phyloP scores from a whole-genome alignment of 768 basidiomycete species.

The Austroboletus festivus region DNA sequence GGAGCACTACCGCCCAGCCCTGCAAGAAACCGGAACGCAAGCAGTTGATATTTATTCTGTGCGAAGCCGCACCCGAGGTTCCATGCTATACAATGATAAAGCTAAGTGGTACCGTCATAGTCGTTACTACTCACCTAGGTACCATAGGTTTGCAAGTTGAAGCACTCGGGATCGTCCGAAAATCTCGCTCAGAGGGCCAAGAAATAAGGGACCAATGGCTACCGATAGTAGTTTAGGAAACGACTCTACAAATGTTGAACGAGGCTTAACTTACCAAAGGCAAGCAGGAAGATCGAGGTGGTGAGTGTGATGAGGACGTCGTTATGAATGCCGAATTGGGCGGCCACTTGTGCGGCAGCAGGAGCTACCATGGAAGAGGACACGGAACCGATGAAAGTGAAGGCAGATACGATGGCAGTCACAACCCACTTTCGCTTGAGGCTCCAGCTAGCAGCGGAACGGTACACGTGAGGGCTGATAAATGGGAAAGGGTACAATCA shows the following conservation, averaged over 20 bases:
- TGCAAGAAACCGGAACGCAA: conserved; percentile 68
- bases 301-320: conserved; percentile 49
- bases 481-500: not conserved
- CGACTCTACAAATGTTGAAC: not conserved
- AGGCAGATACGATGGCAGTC: conserved; percentile 58
- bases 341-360: conserved; percentile 48
- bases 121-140: conserved; percentile 49
- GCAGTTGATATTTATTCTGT: conserved; percentile 51
- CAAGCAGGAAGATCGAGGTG: conserved; percentile 58
- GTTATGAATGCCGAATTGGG: conserved; percentile 53
- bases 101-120: not conserved
- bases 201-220: conserved; percentile 34
- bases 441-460: conserved; percentile 45
- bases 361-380: conserved; percentile 77
- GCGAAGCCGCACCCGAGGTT: conserved; percentile 65
- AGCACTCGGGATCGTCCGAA: conserved; percentile 63
- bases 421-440: conserved; percentile 60
- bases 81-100: conserved; percentile 40
- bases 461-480: not conserved
- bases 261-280: conserved; percentile 46
- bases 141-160: conserved; percentile 64
- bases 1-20: conserved; percentile 75
- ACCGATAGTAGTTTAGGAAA: not conserved
- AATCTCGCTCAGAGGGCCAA: conserved; percentile 68
- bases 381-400: conserved; percentile 66